A percentile compares a stretch with the other conserved stretches of the same genome.
phyloP scores from a whole-genome alignment of 2,329 filamentous ascomycete genomes.

The Bertia moriformis region DNA sequence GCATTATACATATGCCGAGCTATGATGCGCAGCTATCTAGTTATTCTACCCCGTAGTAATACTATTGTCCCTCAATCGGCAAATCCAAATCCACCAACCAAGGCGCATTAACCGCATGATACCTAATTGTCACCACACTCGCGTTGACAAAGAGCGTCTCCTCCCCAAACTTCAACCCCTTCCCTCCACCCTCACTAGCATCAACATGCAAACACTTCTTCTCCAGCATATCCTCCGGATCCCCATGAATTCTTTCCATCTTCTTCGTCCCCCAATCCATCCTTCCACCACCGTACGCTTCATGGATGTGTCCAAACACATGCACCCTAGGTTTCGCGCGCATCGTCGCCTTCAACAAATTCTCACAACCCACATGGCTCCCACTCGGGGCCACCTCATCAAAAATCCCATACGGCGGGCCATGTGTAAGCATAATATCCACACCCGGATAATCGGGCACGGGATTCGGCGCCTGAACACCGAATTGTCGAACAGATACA shows the following conservation, averaged over 20 bases:
- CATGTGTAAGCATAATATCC: conserved; percentile 23
- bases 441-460: conserved; percentile 8
- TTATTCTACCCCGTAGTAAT: too few species aligned
- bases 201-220: background rate
- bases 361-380: conserved; percentile 28
- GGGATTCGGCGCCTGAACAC: conserved; percentile 3
- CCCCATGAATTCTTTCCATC: background rate
- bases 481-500: background rate
- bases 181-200: conserved; percentile 5
- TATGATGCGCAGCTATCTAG: too few species aligned
- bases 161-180: conserved; percentile 22
- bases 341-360: conserved; percentile 32
- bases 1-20: conserved; percentile 1
- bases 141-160: conserved; percentile 44
- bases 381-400: conserved; percentile 8
- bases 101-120: conserved; percentile 31
- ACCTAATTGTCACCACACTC: conserved; percentile 33
- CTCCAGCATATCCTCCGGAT: background rate
- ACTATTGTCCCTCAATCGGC: background rate
- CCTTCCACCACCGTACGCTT: conserved; percentile 28
- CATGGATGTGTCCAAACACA: conserved; percentile 50
- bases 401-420: conserved; percentile 15
- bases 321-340: conserved; percentile 36
- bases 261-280: conserved; percentile 19
- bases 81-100: conserved; percentile 40